Base-by-base conservation (phyloP, 2,329 filamentous ascomycete genomes). In the Pseudogymnoascus sp. region DNA sequence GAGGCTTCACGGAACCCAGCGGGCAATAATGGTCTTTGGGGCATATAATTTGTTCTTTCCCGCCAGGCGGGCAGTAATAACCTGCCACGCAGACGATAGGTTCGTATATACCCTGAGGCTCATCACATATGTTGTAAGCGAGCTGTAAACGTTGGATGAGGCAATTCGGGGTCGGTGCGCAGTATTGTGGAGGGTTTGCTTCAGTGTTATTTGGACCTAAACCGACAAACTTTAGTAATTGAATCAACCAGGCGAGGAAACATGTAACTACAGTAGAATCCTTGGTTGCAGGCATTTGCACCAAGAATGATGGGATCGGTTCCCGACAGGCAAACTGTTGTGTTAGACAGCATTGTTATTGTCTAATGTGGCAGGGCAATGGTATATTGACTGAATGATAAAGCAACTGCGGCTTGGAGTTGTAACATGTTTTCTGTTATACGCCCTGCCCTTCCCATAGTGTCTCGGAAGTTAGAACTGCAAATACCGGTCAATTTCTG, bases 1-100 rank as follows among this genome's bases (percentile, higher is more conserved):
- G 78, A 1, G 81, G 79, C 5, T 74, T 70, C 1, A 75, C 68
- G 4, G 78, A 76, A 5, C 81, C 81, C 0, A 75, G 74, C 31
- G 79, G 80, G 63, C 81, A 84, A 64, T 79, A 84, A 2, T 73
- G 73, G 24, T 80, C 80, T 7, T 71, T 63, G 0, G 79, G 79
- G 59, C 81, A 84, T 8, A 63, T 58, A 3, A 77, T 64, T 44
- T 73, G 74, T 61, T 77, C 66, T 41, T 70, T 75, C 8, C 77
- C 77, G 2, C 68, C 67, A 5, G 64, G 68, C 1, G 80, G 80
- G 58, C 81, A 84, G 64, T 81, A 83, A 59, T 69, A 73, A 2
- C 81, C 81, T 37, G 74, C 65, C 40, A 74, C 73, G 66, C 81
- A 84, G 6, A 83, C 68, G 3, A 79, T 71, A 1, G 81, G 81